These are phyloP conservation scores for Ophiobolus disseminans DNA, from an alignment of 2,329 filamentous ascomycete species.

Conservation along the genomic window DNA sequence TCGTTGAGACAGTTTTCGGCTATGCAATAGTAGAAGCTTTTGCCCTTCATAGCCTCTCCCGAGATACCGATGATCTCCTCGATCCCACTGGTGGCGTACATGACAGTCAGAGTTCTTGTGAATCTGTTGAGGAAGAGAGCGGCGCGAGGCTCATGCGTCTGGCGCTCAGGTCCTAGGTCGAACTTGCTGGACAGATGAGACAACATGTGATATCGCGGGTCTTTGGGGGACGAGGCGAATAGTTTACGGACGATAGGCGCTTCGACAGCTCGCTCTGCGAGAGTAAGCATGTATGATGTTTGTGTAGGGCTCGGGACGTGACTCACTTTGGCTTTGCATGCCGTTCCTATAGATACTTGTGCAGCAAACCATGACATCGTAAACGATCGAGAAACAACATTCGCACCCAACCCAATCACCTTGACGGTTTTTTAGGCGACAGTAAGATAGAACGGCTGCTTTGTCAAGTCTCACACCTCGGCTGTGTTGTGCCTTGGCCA, in stretches of 20 bases:
- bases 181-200: conserved; percentile 86
- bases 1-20: conserved; percentile 77
- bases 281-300: conserved; percentile 11
- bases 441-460: conserved; percentile 83
- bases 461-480: conserved; percentile 80
- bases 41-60: conserved; percentile 72
- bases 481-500: conserved; percentile 74
- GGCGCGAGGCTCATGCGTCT: conserved; percentile 77
- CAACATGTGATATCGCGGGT: conserved; percentile 89
- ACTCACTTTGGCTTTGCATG: conserved; percentile 76
- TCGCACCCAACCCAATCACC: conserved; percentile 81
- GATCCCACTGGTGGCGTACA: conserved; percentile 84
- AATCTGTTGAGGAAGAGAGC: conserved; percentile 88
- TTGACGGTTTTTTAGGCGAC: conserved; percentile 70
- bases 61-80: conserved; percentile 76
- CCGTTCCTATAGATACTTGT: conserved; percentile 77
- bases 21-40: conserved; percentile 89
- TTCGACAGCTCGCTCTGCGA: conserved; percentile 76
- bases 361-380: conserved; percentile 85
- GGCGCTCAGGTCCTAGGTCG: conserved; percentile 59
- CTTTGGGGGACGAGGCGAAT: conserved; percentile 80
- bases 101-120: conserved; percentile 79
- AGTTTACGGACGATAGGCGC: conserved; percentile 79
- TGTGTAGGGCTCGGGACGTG: neutral
- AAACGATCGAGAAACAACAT: conserved; percentile 87